phyloP scores from a whole-genome alignment of 306 rosid genomes.

The Astragalus glycyphyllos region DNA sequence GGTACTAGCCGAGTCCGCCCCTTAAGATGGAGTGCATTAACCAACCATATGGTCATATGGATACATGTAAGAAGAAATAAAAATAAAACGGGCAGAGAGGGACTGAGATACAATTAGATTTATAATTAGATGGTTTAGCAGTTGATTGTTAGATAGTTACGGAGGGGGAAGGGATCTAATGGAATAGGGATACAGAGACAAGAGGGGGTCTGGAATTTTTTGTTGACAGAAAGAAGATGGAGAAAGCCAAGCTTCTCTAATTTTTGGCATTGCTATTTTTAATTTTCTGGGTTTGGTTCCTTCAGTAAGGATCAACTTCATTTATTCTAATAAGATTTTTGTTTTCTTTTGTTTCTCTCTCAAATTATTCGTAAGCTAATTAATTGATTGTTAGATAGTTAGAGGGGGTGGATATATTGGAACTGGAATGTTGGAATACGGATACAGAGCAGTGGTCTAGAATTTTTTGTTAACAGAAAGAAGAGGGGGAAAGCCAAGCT shows the following conservation, averaged over 20 bases:
- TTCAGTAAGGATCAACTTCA: not conserved
- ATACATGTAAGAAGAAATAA: not conserved
- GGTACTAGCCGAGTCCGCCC: too few species aligned
- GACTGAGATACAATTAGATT: too few species aligned
- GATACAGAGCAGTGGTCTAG: too few species aligned
- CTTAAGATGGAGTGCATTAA: too few species aligned
- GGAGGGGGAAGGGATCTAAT: not conserved
- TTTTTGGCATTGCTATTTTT: not conserved
- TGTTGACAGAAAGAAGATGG: not conserved
- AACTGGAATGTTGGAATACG: too few species aligned
- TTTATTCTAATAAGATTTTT: too few species aligned
- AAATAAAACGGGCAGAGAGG: not conserved
- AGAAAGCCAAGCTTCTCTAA: not conserved
- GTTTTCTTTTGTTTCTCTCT: too few species aligned
- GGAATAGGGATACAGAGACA: not conserved
- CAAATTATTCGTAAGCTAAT: too few species aligned
- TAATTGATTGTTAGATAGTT: too few species aligned
- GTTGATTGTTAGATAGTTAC: not conserved
- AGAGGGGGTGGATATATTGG: too few species aligned
- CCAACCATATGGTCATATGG: not conserved
- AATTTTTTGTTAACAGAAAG: too few species aligned
- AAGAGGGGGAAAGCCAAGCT: too few species aligned
- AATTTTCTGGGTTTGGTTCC: not conserved
- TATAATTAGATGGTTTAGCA: not conserved
- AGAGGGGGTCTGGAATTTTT: not conserved